Evolutionary conservation across 225 moss, liverwort and hornwort species (phyloP).

Genomic region (Marchantia paleacea): DNA sequence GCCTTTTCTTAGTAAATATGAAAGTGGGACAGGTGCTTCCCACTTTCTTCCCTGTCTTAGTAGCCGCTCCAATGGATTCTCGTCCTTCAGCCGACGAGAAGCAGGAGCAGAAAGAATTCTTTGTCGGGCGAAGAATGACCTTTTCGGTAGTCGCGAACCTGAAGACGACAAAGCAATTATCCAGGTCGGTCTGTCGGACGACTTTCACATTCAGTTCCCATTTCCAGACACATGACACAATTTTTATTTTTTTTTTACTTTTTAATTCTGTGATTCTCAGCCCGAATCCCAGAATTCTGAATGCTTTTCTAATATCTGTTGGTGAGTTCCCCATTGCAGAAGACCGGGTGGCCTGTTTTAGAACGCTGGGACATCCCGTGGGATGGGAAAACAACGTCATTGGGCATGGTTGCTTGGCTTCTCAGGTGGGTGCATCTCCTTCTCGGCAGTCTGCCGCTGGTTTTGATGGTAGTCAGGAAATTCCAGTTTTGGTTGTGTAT

Average conservation of each 20-base stretch:
- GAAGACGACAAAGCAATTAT: slow-evolving; percentile 4
- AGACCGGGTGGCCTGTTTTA: slow-evolving; percentile 55
- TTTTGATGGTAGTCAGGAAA: not conserved
- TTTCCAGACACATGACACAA: too few relatives aligned
- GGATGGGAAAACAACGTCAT: slow-evolving; percentile 65
- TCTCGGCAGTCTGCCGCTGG: not conserved
- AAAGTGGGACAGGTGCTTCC: not conserved
- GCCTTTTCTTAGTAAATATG: too few relatives aligned
- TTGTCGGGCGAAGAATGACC: slow-evolving; percentile 38
- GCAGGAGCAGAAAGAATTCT: not conserved
- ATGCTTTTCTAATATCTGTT: not conserved
- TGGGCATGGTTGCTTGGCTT: slow-evolving; percentile 81
- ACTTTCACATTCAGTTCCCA: not conserved
- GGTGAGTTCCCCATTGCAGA: slow-evolving; percentile 22
- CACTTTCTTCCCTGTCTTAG: not conserved
- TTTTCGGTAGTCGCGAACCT: slow-evolving; percentile 20
- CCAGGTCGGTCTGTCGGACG: not conserved
- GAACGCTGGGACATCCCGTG: slow-evolving; percentile 93
- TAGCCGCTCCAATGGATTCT: too few relatives aligned
- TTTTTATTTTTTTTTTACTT: too few relatives aligned
- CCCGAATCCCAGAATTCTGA: not conserved
- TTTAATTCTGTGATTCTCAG: too few relatives aligned
- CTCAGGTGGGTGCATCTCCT: slow-evolving; percentile 49
- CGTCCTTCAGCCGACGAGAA: not conserved
- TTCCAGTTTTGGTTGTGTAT: not conserved